Base-by-base conservation (phyloP, 805 yeast species). In the Candida schatavii region DNA sequence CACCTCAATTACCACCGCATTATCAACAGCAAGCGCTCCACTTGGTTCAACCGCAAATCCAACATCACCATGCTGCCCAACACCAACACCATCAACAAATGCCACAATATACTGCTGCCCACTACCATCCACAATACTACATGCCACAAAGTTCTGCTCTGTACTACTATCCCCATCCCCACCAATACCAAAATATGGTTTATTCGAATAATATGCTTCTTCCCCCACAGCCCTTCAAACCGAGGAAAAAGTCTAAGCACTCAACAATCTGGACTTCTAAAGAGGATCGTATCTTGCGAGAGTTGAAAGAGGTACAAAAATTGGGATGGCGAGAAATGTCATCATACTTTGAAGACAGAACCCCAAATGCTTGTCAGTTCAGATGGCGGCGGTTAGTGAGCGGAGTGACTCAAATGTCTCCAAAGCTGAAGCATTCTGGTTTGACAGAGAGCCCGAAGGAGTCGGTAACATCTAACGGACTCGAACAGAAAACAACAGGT, bases 281-380 rank as follows among this genome's bases (percentile, higher is more conserved):
- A 49, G 95, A 86, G 55, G 95, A 86, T 54, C 64, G 79, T 41
- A 56, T 85, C 21, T 64, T 86, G 39, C 74, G 93, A 40, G 86
- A 83, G 52, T 71, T 88, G 55, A 88, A 88, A 62, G 96, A 88
- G 59, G 80, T 81, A 46, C 86, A 82, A 58, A 85, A 85, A 57
- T 72, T 87, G 50, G 96, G 96, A 1, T 88, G 96, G 96, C 81
- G 88, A 60, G 95, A 88, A 50, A 87, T 88, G 39, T 83, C 93
- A 1, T 74, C 81, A 26, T 85, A 84, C 55, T 88, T 88, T 61
- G 74, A 79, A 33, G 83, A 83, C 58, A 69, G 96, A 56, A 88
- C 96, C 2, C 89, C 95, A 28, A 88, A 86, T 57, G 95, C 95
- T 2, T 86, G 95, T 54, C 95, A 86, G 64, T 86, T 86, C 57